These are phyloP conservation scores for Colletotrichum acutatum DNA, from an alignment of 2,329 filamentous ascomycete genomes.

Conservation along the genomic window DNA sequence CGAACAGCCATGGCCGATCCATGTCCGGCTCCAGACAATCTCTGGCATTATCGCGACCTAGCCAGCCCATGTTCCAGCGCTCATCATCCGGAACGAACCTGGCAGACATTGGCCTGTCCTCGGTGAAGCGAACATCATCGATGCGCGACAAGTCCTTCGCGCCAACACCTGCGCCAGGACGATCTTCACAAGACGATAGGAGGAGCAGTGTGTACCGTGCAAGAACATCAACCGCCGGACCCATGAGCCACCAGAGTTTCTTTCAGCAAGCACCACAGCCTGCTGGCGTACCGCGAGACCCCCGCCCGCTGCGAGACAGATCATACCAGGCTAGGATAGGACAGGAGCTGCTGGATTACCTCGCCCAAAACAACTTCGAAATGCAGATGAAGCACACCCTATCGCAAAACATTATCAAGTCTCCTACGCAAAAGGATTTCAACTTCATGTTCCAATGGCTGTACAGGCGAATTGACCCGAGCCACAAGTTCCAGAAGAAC, in stretches of 20 bases:
- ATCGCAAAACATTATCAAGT: conserved; percentile 90
- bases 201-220: conserved; percentile 85
- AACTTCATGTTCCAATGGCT: conserved; percentile 98
- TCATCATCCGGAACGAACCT: conserved; percentile 86
- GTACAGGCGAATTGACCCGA: conserved; percentile 94
- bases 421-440: conserved; percentile 98
- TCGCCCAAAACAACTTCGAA: conserved; percentile 94
- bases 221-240: conserved; percentile 74
- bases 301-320: conserved; percentile 85
- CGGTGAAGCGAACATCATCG: conserved; percentile 86
- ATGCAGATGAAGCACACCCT: conserved; percentile 96
- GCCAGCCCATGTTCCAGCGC: conserved; percentile 87
- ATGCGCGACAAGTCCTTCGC: conserved; percentile 72
- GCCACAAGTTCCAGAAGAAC: conserved; percentile 91
- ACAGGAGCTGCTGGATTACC: conserved; percentile 90
- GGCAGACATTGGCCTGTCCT: conserved; percentile 82
- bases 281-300: conserved; percentile 86
- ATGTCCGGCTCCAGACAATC: conserved; percentile 87
- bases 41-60: conserved; percentile 84
- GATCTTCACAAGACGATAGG: conserved; percentile 66
- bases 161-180: conserved; percentile 45
- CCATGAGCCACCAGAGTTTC: conserved; percentile 88
- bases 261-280: conserved; percentile 88
- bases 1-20: conserved; percentile 79
- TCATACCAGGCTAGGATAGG: conserved; percentile 84